These are phyloP conservation scores for Hyaloscypha variabilis DNA, from an alignment of 495 filamentous ascomycete species.

Conservation along the genomic window DNA sequence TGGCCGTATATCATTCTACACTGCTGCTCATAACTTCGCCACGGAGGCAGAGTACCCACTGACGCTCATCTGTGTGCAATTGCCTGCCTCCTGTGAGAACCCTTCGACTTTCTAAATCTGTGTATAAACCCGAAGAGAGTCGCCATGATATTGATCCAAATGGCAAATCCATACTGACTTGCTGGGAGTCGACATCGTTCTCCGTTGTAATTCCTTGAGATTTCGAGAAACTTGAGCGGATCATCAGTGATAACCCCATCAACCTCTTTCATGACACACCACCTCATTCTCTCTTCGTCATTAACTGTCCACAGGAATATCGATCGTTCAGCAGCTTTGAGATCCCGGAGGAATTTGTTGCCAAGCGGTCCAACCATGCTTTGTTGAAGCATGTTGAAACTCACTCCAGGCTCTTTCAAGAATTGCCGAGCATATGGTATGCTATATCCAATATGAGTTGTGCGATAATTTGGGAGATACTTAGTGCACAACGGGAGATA, in stretches of 20 bases:
- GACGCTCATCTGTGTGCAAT: not conserved
- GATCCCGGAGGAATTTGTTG: slow-evolving; percentile 62
- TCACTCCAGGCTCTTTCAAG: slow-evolving; percentile 59
- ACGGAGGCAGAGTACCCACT: not conserved
- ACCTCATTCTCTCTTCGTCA: slow-evolving; percentile 70
- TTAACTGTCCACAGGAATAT: slow-evolving; percentile 89
- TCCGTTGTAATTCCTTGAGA: slow-evolving; percentile 35
- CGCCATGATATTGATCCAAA: slow-evolving; percentile 24
- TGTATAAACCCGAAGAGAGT: slow-evolving; percentile 23
- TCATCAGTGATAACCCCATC: slow-evolving; percentile 62
- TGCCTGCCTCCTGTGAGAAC: not conserved
- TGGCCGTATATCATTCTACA: not conserved
- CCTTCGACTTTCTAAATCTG: not conserved
- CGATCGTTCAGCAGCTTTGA: slow-evolving; percentile 51
- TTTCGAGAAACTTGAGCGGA: slow-evolving; percentile 50
- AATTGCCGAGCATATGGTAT: slow-evolving; percentile 70
- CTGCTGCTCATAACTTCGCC: not conserved
- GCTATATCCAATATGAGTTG: slow-evolving; percentile 75
- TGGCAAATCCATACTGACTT: not conserved
- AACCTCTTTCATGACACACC: slow-evolving; percentile 54
- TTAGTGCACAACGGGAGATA: slow-evolving; percentile 61
- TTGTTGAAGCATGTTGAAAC: slow-evolving; percentile 74
- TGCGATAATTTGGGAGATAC: slow-evolving; percentile 67
- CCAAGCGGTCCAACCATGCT: slow-evolving; percentile 67
- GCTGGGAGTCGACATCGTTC: slow-evolving; percentile 17